These are phyloP conservation scores for Penicillium argentinense DNA, from an alignment of 495 filamentous ascomycete species.

Conservation along the genomic window DNA sequence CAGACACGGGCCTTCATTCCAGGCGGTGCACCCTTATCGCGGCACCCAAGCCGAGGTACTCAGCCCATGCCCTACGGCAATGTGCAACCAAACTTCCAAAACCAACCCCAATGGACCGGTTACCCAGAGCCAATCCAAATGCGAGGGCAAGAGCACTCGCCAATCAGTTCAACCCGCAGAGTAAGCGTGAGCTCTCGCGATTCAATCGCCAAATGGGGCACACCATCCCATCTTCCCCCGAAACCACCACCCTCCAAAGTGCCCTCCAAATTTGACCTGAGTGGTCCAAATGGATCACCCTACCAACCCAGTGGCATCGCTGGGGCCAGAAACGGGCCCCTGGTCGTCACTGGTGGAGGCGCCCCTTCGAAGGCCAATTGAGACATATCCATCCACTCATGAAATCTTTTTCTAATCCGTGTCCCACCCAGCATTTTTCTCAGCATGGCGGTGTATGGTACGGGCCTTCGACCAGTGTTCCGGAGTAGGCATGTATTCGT, in stretches of 20 bases:
- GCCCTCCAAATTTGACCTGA: slow-evolving; percentile 44
- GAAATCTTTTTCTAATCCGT: not conserved
- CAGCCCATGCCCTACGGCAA: slow-evolving; percentile 34
- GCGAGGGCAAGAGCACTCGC: slow-evolving; percentile 8
- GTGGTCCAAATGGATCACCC: slow-evolving; percentile 28
- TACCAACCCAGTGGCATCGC: slow-evolving; percentile 24
- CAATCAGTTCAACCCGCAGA: slow-evolving; percentile 18
- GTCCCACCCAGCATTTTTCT: no score
- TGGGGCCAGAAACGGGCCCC: slow-evolving; percentile 35
- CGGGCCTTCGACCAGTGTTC: not conserved
- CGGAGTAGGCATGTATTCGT: not conserved
- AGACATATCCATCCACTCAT: not conserved
- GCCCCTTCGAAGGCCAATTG: slow-evolving; percentile 27
- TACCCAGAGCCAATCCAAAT: slow-evolving; percentile 35
- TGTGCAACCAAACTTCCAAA: slow-evolving; percentile 23
- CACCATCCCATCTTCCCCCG: slow-evolving; percentile 52
- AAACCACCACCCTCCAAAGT: slow-evolving; percentile 57
- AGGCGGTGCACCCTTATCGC: slow-evolving; percentile 31
- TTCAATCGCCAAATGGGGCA: slow-evolving; percentile 56
- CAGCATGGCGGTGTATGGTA: not conserved
- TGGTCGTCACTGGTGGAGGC: slow-evolving; percentile 44
- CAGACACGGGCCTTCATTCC: slow-evolving; percentile 90
- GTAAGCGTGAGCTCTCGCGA: slow-evolving; percentile 27
- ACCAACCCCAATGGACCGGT: slow-evolving; percentile 38
- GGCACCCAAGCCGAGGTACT: slow-evolving; percentile 31